Evolutionary conservation across 2,329 filamentous ascomycete species (phyloP).

Genomic region (Arthrinium phaeospermum): DNA sequence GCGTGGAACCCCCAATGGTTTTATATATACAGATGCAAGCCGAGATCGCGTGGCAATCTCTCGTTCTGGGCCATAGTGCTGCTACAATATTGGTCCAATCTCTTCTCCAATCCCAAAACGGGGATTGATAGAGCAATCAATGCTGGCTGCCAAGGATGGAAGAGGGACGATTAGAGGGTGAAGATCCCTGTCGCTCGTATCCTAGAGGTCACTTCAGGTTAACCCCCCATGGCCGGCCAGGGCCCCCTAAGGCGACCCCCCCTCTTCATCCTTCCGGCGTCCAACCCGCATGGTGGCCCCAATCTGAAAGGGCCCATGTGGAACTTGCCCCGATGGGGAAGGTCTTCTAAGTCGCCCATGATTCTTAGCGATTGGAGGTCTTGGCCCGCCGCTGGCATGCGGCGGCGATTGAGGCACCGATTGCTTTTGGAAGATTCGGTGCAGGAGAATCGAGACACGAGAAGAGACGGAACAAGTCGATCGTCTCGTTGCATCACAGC

Average conservation of each 20-base stretch:
- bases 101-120: constrained; percentile 15
- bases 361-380: neutral
- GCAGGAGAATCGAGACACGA: neutral
- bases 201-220: neutral
- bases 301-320: constrained; percentile 2
- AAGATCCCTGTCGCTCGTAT: constrained; percentile 1
- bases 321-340: neutral
- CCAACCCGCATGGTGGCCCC: constrained; percentile 10
- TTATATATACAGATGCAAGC: constrained; percentile 13
- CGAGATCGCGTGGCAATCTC: constrained; percentile 8
- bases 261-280: neutral
- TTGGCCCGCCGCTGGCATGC: neutral
- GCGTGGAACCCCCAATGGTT: neutral
- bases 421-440: constrained; percentile 1
- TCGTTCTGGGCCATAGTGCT: constrained; percentile 10
- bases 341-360: neutral
- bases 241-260: neutral
- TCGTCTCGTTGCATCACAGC: neutral
- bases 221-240: neutral
- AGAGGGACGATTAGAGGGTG: constrained; percentile 3
- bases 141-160: constrained; percentile 4
- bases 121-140: constrained; percentile 1
- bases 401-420: neutral
- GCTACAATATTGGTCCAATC: constrained; percentile 11
- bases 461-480: neutral